Evolutionary conservation across 2,329 filamentous ascomycete genomes (phyloP).

Genomic region (Ilyonectria destructans): DNA sequence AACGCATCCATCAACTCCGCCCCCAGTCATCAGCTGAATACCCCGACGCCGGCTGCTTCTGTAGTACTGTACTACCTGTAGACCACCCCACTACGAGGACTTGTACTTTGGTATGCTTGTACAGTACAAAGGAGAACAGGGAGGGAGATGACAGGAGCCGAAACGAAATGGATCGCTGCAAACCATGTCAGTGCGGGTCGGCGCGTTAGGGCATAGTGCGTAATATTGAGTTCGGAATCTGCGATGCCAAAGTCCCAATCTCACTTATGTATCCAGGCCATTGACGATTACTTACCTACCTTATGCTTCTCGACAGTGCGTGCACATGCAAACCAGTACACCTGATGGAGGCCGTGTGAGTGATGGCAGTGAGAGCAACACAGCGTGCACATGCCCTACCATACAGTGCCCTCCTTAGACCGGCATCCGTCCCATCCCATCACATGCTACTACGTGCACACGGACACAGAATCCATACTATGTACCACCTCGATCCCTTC

Average conservation of each 20-base stretch:
- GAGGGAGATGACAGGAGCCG: constrained; percentile 4
- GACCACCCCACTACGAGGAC: background rate
- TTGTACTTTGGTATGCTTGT: background rate
- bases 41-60: background rate
- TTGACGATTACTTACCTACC: background rate
- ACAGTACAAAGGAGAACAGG: constrained; percentile 1
- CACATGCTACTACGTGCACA: background rate
- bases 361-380: background rate
- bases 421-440: background rate
- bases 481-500: constrained; percentile 3
- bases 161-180: constrained; percentile 2
- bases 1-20: constrained; percentile 4
- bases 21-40: constrained; percentile 3
- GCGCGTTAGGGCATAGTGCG: constrained; percentile 8
- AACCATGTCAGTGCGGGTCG: constrained; percentile 3
- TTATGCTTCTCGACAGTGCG: background rate
- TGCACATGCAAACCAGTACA: background rate
- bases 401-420: background rate
- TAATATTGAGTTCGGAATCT: background rate
- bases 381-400: background rate
- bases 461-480: background rate
- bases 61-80: background rate
- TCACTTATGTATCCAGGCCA: background rate
- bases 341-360: background rate
- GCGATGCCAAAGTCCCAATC: background rate